Percentiles rank a stretch among this genome's conserved stretches.
Conservation (phyloP, 768 basidiomycete genomes). For the Sarcodon sp. region DNA sequence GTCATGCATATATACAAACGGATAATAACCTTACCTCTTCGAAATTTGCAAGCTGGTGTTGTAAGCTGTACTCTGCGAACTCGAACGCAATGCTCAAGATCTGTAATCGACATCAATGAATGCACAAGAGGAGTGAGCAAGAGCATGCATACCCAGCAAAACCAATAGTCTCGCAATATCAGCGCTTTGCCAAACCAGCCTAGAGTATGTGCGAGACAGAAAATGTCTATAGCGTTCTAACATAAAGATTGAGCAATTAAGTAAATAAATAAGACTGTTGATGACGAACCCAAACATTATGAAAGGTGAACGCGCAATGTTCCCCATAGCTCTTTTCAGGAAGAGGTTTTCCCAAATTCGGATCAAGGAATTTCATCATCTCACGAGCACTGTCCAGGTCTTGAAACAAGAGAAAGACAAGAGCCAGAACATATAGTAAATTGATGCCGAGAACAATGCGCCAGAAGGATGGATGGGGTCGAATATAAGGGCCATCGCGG, state of each 20-base stretch:
- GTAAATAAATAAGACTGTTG: slow-evolving; percentile 1
- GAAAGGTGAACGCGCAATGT: slow-evolving; percentile 51
- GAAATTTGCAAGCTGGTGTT: slow-evolving; percentile 84
- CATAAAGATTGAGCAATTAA: neutral
- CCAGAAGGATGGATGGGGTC: slow-evolving; percentile 86
- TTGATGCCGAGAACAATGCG: slow-evolving; percentile 69
- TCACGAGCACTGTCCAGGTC: slow-evolving; percentile 62
- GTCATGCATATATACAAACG: slow-evolving; percentile 8
- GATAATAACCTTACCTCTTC: slow-evolving; percentile 46
- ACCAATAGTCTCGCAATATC: slow-evolving; percentile 87
- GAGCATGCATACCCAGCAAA: slow-evolving; percentile 61
- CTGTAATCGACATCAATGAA: slow-evolving; percentile 23
- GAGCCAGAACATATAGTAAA: slow-evolving; percentile 67
- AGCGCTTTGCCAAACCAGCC: slow-evolving; percentile 91
- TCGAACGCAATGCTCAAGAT: slow-evolving; percentile 83
- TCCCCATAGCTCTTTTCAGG: slow-evolving; percentile 85
- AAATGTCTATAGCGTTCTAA: slow-evolving; percentile 75
- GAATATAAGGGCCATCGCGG: slow-evolving; percentile 80
- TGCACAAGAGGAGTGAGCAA: slow-evolving; percentile 1
- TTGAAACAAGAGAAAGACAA: slow-evolving; percentile 82
- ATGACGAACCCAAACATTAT: slow-evolving; percentile 51
- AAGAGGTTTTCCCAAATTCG: slow-evolving; percentile 53
- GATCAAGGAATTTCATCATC: slow-evolving; percentile 75
- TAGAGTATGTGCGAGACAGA: slow-evolving; percentile 73
- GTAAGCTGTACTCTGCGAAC: slow-evolving; percentile 77